Conservation (phyloP, 192 early-diverging fungal genomes). For the Backusella psychrophila region DNA sequence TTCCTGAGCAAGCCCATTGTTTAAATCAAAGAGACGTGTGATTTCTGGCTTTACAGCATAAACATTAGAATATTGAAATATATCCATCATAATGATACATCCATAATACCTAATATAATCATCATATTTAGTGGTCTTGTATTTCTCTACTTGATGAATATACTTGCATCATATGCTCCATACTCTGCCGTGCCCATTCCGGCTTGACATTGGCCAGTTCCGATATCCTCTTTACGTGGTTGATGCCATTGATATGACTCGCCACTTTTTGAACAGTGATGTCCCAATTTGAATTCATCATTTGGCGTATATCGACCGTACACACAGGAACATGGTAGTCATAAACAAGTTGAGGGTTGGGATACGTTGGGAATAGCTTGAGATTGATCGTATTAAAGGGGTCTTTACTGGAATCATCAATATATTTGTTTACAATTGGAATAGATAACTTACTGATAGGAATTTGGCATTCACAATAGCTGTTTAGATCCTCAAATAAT, state of each 20-base stretch:
- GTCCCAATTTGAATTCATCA: constrained; percentile 87
- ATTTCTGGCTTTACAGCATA: constrained; percentile 73
- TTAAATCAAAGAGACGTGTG: constrained; percentile 54
- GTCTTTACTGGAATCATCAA: too few relatives aligned
- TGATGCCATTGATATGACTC: constrained; percentile 80
- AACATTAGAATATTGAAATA: constrained; percentile 95
- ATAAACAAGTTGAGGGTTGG: constrained; percentile 68
- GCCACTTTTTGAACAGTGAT: constrained; percentile 82
- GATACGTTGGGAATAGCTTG: constrained; percentile 81
- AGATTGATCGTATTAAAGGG: constrained; percentile 74
- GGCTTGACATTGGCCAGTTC: constrained; percentile 75
- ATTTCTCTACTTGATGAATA: too few relatives aligned
- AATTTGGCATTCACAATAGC: constrained; percentile 85
- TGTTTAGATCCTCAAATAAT: constrained; percentile 81
- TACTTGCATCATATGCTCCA: constrained; percentile 86
- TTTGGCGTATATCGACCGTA: constrained; percentile 57
- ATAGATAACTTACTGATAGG: constrained; percentile 60
- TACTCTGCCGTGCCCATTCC: constrained; percentile 71
- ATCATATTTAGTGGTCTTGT: too few relatives aligned
- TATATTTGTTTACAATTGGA: too few relatives aligned
- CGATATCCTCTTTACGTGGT: constrained; percentile 80
- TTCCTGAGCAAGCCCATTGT: constrained; percentile 68
- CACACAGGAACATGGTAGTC: constrained; percentile 85
- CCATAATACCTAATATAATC: constrained; percentile 71
- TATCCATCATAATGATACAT: constrained; percentile 85